phyloP scores from a whole-genome alignment of 495 filamentous ascomycete genomes.

The Cladorrhinum samala region DNA sequence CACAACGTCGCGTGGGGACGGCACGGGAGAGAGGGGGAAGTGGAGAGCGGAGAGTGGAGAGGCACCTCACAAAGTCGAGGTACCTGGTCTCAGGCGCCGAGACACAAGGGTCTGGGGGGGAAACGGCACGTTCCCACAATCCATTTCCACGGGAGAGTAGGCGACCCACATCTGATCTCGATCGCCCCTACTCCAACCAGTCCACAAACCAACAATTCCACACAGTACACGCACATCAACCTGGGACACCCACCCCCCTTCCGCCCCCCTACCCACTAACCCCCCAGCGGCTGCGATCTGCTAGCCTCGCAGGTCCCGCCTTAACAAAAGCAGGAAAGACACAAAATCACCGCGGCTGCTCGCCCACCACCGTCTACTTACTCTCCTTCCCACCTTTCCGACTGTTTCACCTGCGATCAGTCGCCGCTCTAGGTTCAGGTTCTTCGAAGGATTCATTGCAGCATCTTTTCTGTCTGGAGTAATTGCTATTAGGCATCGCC shows the following conservation, averaged over 20 bases:
- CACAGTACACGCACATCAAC: constrained; percentile 6
- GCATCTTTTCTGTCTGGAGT: neutral
- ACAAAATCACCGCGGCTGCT: constrained; percentile 12
- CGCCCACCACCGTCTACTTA: constrained; percentile 8
- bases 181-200: constrained; percentile 14
- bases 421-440: too few relatives aligned
- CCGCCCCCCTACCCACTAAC: neutral
- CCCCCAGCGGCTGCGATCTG: constrained; percentile 12
- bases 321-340: constrained; percentile 18
- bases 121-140: constrained; percentile 17
- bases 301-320: neutral
- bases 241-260: constrained; percentile 1
- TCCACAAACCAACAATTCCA: constrained; percentile 1
- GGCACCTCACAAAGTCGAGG: constrained; percentile 2
- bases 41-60: neutral
- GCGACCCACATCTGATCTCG: constrained; percentile 15
- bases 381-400: too few relatives aligned
- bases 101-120: constrained; percentile 11
- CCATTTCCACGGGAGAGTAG: constrained; percentile 19
- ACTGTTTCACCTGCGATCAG: neutral
- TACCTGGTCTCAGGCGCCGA: constrained; percentile 6
- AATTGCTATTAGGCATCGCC: neutral
- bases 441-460: too few relatives aligned
- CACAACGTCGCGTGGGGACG: neutral
- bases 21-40: neutral